phyloP scores from a whole-genome alignment of 768 basidiomycete genomes.

The Termitomyces heimii region DNA sequence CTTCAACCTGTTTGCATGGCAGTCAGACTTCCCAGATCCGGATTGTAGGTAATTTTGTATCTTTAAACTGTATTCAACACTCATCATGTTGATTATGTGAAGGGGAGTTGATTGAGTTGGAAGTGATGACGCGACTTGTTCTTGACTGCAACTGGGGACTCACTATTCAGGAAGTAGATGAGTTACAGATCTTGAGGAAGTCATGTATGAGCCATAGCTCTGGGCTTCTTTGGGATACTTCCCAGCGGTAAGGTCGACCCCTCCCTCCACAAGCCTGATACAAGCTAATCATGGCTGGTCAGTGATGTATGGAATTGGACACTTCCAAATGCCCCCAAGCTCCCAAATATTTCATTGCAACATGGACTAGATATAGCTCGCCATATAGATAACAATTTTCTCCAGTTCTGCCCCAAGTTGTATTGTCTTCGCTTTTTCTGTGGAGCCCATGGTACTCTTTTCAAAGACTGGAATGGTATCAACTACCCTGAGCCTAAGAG shows the following conservation, averaged over 20 bases:
- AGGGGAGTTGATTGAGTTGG: conserved; percentile 47
- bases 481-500: conserved; percentile 7
- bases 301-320: conserved; percentile 37
- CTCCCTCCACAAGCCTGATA: background rate
- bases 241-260: conserved; percentile 31
- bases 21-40: conserved; percentile 35
- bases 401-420: conserved; percentile 38
- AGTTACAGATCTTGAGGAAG: conserved; percentile 19
- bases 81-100: background rate
- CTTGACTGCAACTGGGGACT: conserved; percentile 20
- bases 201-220: conserved; percentile 18
- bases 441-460: conserved; percentile 25
- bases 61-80: background rate
- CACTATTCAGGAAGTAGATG: conserved; percentile 29
- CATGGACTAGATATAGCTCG: conserved; percentile 20
- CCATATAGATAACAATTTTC: conserved; percentile 25
- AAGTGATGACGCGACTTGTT: conserved; percentile 35
- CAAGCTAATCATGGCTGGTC: background rate
- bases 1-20: conserved; percentile 27
- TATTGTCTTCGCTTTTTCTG: conserved; percentile 38
- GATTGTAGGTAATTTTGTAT: conserved; percentile 34
- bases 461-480: conserved; percentile 3
- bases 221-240: conserved; percentile 37
- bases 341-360: conserved; percentile 13
- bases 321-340: conserved; percentile 5